Conservation (phyloP, 148 eudicot species). For the Vaccinium myrtillus region DNA sequence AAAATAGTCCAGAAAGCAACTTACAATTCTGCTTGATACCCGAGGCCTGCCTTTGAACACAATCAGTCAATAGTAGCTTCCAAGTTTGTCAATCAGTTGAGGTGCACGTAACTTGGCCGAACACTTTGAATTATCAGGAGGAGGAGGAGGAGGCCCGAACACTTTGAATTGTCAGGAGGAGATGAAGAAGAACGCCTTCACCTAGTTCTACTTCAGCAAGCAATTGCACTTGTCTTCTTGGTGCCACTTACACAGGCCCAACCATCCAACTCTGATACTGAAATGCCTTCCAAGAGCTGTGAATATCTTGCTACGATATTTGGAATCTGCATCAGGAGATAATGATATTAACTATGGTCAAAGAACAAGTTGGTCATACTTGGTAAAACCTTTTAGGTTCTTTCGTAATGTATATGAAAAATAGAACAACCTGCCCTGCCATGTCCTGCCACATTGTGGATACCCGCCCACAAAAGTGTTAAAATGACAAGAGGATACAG, state of each 20-base stretch:
- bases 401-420: neutral
- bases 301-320: conserved; percentile 60
- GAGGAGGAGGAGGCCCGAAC: too few relatives aligned
- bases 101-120: neutral
- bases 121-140: neutral
- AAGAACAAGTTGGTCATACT: neutral
- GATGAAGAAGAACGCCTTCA: too few relatives aligned
- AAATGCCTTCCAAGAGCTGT: conserved; percentile 53
- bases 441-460: too few relatives aligned
- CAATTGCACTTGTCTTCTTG: conserved; percentile 35
- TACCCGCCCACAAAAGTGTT: neutral
- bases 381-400: neutral
- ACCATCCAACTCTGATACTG: conserved; percentile 67
- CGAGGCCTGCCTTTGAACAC: neutral
- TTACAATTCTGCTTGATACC: neutral
- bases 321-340: conserved; percentile 50
- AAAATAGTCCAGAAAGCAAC: neutral
- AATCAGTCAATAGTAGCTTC: conserved; percentile 9
- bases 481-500: neutral
- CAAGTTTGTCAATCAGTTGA: neutral
- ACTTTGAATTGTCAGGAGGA: too few relatives aligned
- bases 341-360: neutral
- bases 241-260: conserved; percentile 87
- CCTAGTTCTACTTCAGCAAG: conserved; percentile 2
- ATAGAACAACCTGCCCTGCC: neutral